These are phyloP conservation scores for Zygosaccharomyces gambellarensis DNA, from an alignment of 805 yeast genomes.

Conservation along the genomic window DNA sequence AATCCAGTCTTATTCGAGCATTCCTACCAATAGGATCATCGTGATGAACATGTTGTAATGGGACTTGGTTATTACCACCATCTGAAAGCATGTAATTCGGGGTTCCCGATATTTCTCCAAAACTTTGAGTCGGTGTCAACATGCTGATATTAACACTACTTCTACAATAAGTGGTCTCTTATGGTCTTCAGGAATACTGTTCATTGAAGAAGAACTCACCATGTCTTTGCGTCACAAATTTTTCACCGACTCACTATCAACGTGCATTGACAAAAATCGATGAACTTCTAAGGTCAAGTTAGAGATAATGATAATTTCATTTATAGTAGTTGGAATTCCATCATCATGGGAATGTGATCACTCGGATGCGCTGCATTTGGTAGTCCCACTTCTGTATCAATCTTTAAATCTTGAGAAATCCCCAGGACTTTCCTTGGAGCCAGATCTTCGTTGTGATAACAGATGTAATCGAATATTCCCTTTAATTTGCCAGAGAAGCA, in stretches of 20 bases:
- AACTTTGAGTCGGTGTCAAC: constrained; percentile 3
- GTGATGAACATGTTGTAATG: constrained; percentile 1
- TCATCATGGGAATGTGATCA: constrained; percentile 44
- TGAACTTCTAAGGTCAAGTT: neutral
- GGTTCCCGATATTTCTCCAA: constrained; percentile 1
- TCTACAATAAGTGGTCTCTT: neutral
- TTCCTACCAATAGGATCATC: constrained; percentile 25
- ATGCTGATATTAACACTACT: neutral
- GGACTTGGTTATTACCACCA: neutral
- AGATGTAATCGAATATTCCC: constrained; percentile 55
- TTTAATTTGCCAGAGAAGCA: constrained; percentile 48
- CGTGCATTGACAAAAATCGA: constrained; percentile 6
- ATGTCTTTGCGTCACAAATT: constrained; percentile 11
- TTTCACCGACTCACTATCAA: constrained; percentile 13
- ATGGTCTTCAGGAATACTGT: neutral
- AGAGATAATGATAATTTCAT: neutral
- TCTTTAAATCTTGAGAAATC: constrained; percentile 26
- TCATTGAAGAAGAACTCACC: neutral
- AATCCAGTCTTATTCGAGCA: constrained; percentile 27
- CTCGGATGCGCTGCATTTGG: constrained; percentile 60
- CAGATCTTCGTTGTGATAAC: constrained; percentile 44
- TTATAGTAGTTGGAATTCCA: constrained; percentile 34
- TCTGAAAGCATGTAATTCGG: constrained; percentile 2
- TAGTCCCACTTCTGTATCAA: constrained; percentile 36
- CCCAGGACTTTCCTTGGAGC: constrained; percentile 42